Conservation (phyloP, 768 basidiomycete species). For the Multifurca ochricompacta region DNA sequence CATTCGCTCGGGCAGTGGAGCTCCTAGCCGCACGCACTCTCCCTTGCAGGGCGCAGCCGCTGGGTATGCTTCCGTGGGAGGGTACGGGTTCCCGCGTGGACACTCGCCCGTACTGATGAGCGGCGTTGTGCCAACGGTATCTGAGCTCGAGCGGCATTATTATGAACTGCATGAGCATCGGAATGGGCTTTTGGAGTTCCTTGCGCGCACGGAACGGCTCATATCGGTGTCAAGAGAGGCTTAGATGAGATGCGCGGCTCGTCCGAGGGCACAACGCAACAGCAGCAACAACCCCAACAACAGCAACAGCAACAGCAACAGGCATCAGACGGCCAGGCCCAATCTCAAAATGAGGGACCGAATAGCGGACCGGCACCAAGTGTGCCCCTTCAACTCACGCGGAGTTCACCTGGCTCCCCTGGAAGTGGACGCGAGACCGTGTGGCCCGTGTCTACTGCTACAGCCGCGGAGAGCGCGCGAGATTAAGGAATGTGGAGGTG, state of each 20-base stretch:
- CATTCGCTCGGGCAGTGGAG: conserved; percentile 51
- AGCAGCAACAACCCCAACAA: not conserved
- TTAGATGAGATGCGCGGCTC: conserved; percentile 63
- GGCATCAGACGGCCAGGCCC: not conserved
- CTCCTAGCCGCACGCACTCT: conserved; percentile 68
- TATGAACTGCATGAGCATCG: conserved; percentile 54
- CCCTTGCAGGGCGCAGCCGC: conserved; percentile 41
- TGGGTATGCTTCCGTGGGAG: conserved; percentile 30
- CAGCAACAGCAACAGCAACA: not conserved
- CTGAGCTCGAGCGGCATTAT: conserved; percentile 70
- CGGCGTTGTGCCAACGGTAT: conserved; percentile 36
- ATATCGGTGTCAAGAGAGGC: conserved; percentile 63
- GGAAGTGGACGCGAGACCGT: conserved; percentile 24
- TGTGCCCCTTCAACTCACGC: conserved; percentile 24
- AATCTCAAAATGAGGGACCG: conserved; percentile 14
- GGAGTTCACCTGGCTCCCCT: conserved; percentile 23
- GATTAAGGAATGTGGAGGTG: conserved; percentile 8
- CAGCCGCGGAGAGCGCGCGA: conserved; percentile 22
- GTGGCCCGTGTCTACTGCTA: conserved; percentile 28
- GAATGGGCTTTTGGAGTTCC: conserved; percentile 61
- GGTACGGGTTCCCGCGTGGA: conserved; percentile 22
- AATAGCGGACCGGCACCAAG: conserved; percentile 15
- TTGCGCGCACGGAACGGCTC: conserved; percentile 66
- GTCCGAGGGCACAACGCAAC: conserved; percentile 18
- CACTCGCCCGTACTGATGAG: conserved; percentile 44